Conservation (phyloP, 352 stramenopile genomes). For the Phytophthora uliginosa region DNA sequence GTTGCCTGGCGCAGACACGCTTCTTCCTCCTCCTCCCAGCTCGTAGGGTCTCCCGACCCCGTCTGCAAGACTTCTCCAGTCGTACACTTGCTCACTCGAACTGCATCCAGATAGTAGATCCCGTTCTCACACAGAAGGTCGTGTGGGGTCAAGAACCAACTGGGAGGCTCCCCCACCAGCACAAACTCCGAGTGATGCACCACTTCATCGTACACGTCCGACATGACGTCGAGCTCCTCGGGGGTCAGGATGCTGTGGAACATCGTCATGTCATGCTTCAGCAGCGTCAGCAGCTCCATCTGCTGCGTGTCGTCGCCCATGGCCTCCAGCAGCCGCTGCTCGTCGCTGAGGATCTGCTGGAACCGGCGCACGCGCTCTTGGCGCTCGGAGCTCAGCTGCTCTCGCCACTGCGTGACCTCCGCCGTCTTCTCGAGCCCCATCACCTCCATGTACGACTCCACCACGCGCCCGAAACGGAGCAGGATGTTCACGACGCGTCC, state of each 20-base stretch:
- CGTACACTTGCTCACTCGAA: conserved; percentile 31
- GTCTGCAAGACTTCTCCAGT: conserved; percentile 19
- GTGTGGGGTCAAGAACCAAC: conserved; percentile 32
- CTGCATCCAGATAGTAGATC: conserved; percentile 30
- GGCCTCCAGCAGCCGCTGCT: conserved; percentile 14
- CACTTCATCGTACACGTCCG: conserved; percentile 27
- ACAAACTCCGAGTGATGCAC: conserved; percentile 27
- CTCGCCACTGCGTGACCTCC: conserved; percentile 23
- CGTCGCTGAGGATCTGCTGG: conserved; percentile 14
- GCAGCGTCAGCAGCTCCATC: conserved; percentile 34
- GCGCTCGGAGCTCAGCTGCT: conserved; percentile 21
- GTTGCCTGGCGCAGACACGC: conserved; percentile 33
- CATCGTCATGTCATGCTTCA: conserved; percentile 22
- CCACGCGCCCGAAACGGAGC: neutral
- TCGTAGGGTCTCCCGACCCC: conserved; percentile 11
- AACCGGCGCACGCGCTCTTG: conserved; percentile 25
- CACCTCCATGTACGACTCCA: conserved; percentile 3
- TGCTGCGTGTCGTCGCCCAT: conserved; percentile 37
- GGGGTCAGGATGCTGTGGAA: conserved; percentile 22
- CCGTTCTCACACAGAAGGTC: conserved; percentile 16
- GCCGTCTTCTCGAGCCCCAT: conserved; percentile 12
- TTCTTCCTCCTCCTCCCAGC: conserved; percentile 31
- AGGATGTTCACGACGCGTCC: neutral
- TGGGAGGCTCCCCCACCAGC: conserved; percentile 23
- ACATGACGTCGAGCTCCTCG: conserved; percentile 34